A percentile compares a stretch with the other conserved stretches of the same genome.
These are phyloP conservation scores for Tetrapisispora taiwanensis DNA, from an alignment of 805 yeast species.

Conservation along the genomic window DNA sequence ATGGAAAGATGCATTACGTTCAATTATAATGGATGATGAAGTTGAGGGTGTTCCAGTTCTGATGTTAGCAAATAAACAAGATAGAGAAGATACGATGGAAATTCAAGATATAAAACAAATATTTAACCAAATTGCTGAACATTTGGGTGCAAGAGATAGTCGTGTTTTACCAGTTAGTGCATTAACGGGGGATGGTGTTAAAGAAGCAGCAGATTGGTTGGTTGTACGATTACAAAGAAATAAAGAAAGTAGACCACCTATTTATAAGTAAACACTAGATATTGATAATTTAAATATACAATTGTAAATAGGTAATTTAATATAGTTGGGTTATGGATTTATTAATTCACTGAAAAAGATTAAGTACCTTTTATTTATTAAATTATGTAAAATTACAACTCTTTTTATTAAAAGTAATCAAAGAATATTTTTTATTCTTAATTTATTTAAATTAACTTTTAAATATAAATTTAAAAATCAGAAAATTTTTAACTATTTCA, in stretches of 20 bases:
- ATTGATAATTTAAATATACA: neutral
- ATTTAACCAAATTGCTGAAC: conserved; percentile 72
- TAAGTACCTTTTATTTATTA: too few species aligned
- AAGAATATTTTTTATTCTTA: too few species aligned
- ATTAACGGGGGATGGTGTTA: conserved; percentile 63
- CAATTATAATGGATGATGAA: conserved; percentile 47
- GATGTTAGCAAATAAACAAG: conserved; percentile 95
- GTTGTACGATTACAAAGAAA: conserved; percentile 51
- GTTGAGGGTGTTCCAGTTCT: conserved; percentile 76
- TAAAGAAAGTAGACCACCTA: conserved; percentile 32
- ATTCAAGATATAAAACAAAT: conserved; percentile 74
- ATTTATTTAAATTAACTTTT: too few species aligned
- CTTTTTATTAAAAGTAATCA: too few species aligned
- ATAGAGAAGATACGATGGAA: conserved; percentile 57
- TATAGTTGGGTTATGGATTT: neutral
- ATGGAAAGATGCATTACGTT: conserved; percentile 54
- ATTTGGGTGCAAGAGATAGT: conserved; percentile 81
- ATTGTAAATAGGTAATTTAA: neutral
- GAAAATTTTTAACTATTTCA: too few species aligned
- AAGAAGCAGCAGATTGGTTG: conserved; percentile 85
- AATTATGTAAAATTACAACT: too few species aligned
- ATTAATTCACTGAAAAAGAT: too few species aligned
- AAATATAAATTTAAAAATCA: too few species aligned
- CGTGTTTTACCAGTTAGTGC: conserved; percentile 87
- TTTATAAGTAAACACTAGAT: conserved; percentile 14